A percentile compares a stretch with the other conserved stretches of the same genome.
phyloP scores from a whole-genome alignment of 805 yeast species.

The Teunomyces pallodes region DNA sequence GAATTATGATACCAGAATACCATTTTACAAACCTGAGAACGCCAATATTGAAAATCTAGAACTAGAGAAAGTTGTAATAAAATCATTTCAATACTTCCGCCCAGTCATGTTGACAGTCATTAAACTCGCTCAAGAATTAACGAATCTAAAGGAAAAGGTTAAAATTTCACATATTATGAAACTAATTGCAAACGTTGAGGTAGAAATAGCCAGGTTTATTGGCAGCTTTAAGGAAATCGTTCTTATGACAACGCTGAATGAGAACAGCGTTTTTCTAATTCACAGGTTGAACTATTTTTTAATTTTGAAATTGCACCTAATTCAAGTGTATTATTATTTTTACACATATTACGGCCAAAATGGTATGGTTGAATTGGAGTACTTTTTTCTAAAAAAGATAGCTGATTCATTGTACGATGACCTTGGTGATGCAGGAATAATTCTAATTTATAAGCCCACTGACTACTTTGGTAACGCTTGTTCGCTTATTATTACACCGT shows the following conservation, averaged over 20 bases:
- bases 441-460: neutral
- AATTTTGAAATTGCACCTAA: conserved; percentile 12
- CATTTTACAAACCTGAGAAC: conserved; percentile 35
- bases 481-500: conserved; percentile 6
- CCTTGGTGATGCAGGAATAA: conserved; percentile 6
- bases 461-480: conserved; percentile 2
- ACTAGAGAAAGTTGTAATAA: conserved; percentile 42
- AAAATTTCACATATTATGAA: conserved; percentile 34
- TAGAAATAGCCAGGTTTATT: conserved; percentile 23
- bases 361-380: conserved; percentile 12
- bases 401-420: conserved; percentile 13
- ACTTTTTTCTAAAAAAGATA: conserved; percentile 16
- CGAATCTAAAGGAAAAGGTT: conserved; percentile 39
- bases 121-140: conserved; percentile 17
- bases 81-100: conserved; percentile 30
- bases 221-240: conserved; percentile 11
- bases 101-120: conserved; percentile 30
- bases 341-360: conserved; percentile 16
- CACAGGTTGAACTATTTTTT: conserved; percentile 13
- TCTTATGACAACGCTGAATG: neutral
- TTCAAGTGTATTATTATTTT: conserved; percentile 16
- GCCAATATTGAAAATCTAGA: conserved; percentile 35
- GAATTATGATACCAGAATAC: conserved; percentile 50
- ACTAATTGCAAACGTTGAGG: conserved; percentile 34
- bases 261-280: conserved; percentile 5